Percentiles rank a stretch among this genome's conserved stretches.
These are phyloP conservation scores for Skeletonema potamos DNA, from an alignment of 108 stramenopile species.

Conservation along the genomic window DNA sequence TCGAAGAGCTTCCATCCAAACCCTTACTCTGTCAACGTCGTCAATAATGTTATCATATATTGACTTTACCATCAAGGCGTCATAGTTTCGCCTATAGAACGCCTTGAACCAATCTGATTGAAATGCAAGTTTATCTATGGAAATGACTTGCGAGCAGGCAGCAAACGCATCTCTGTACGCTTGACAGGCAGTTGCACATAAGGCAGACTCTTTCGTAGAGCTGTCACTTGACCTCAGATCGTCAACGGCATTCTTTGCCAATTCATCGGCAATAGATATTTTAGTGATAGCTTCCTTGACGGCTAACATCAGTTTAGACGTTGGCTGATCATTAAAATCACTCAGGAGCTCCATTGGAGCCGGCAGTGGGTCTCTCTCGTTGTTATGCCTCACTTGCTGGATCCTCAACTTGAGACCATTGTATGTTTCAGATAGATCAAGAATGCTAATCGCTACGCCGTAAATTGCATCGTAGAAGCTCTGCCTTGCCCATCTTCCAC, in stretches of 20 bases:
- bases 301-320: constrained; percentile 45
- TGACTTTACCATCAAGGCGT: constrained; percentile 83
- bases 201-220: constrained; percentile 22
- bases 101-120: constrained; percentile 76
- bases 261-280: constrained; percentile 58
- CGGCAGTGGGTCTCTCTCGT: constrained; percentile 76
- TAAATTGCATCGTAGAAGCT: constrained; percentile 89
- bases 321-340: constrained; percentile 34
- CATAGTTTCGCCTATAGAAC: constrained; percentile 86
- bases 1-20: constrained; percentile 67
- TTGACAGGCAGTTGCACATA: constrained; percentile 44
- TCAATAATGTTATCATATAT: constrained; percentile 78
- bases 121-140: constrained; percentile 79
- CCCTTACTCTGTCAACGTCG: constrained; percentile 79
- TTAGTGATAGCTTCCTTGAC: constrained; percentile 42
- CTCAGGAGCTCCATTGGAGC: constrained; percentile 35
- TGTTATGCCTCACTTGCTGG: constrained; percentile 72
- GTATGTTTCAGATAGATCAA: constrained; percentile 86
- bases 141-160: constrained; percentile 66
- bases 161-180: constrained; percentile 72
- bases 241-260: constrained; percentile 46
- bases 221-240: constrained; percentile 41
- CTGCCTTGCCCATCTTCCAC: constrained; percentile 88
- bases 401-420: constrained; percentile 77
- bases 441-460: constrained; percentile 66